phyloP scores from a whole-genome alignment of 805 yeast genomes.

The Metschnikowia rubicola region DNA sequence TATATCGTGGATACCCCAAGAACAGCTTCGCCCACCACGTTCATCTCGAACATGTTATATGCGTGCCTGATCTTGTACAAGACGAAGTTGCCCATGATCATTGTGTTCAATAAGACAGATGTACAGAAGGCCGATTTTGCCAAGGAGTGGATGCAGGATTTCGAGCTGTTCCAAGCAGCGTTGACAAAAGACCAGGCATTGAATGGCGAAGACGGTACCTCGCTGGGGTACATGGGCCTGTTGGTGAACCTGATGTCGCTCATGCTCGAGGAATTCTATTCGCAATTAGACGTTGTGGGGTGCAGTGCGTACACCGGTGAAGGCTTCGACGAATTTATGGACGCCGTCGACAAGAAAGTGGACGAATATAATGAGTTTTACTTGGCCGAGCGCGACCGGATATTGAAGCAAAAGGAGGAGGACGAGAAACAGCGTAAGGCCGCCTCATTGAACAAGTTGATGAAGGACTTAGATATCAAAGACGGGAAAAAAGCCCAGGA shows the following conservation, averaged over 20 bases:
- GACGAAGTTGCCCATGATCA: slow-evolving; percentile 93
- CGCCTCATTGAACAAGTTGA: slow-evolving; percentile 62
- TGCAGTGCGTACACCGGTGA: slow-evolving; percentile 91
- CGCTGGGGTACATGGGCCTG: slow-evolving; percentile 91
- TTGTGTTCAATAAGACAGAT: slow-evolving; percentile 95
- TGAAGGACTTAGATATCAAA: slow-evolving; percentile 81
- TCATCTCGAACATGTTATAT: slow-evolving; percentile 96
- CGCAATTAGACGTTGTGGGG: slow-evolving; percentile 87
- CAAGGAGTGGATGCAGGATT: slow-evolving; percentile 95
- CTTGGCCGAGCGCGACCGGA: slow-evolving; percentile 79
- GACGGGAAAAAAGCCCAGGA: slow-evolving; percentile 25
- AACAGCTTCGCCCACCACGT: slow-evolving; percentile 90
- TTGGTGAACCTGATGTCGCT: slow-evolving; percentile 91
- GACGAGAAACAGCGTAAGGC: slow-evolving; percentile 72
- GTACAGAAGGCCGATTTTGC: slow-evolving; percentile 83
- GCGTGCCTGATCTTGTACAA: slow-evolving; percentile 96
- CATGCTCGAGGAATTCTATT: slow-evolving; percentile 93
- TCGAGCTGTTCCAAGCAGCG: slow-evolving; percentile 84
- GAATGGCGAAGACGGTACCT: slow-evolving; percentile 55
- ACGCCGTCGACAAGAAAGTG: slow-evolving; percentile 80
- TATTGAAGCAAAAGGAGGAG: slow-evolving; percentile 70
- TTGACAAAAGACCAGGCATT: slow-evolving; percentile 63
- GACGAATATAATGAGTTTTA: slow-evolving; percentile 84
- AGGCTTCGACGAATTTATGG: slow-evolving; percentile 88
- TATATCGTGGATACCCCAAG: slow-evolving; percentile 97